A percentile compares a stretch with the other conserved stretches of the same genome.
Conservation (phyloP, 345 rosid genomes). For the Cardamine occulta region DNA sequence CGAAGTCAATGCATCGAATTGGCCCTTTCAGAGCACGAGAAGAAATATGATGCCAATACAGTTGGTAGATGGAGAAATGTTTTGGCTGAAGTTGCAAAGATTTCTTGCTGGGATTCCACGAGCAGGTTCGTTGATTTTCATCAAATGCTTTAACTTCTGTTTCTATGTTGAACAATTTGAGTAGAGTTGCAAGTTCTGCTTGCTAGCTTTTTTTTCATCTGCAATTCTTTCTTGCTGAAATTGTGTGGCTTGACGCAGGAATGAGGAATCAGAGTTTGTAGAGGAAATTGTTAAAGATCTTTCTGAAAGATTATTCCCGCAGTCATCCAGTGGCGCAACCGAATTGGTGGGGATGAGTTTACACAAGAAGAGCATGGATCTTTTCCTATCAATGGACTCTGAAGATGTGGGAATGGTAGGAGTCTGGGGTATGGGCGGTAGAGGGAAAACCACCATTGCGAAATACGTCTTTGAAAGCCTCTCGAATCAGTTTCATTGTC, state of each 20-base stretch:
- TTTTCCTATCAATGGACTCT: constrained; percentile 8
- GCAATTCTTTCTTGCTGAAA: too few species aligned
- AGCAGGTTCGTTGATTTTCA: too few species aligned
- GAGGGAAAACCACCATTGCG: constrained; percentile 38
- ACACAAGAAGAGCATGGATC: constrained; percentile 10
- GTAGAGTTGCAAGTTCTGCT: too few species aligned
- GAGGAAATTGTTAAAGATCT: constrained; percentile 20
- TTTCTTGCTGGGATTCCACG: too few species aligned
- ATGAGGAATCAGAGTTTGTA: constrained; percentile 22
- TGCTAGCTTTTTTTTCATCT: too few species aligned
- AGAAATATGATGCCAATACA: too few species aligned
- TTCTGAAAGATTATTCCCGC: background rate
- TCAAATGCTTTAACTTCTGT: too few species aligned
- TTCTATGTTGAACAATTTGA: too few species aligned
- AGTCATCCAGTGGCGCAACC: background rate
- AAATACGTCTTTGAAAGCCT: constrained; percentile 8
- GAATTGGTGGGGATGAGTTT: constrained; percentile 30
- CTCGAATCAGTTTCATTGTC: background rate
- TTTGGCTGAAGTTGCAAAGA: too few species aligned
- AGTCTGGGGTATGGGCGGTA: constrained; percentile 42
- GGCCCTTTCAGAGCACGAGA: too few species aligned
- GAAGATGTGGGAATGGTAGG: constrained; percentile 40
- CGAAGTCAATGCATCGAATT: too few species aligned
- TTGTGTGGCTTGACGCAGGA: background rate
- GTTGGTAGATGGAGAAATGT: too few species aligned